Evolutionary conservation across 371 early-diverging fungal species (phyloP).

Genomic region (Chytridium lagenaria): DNA sequence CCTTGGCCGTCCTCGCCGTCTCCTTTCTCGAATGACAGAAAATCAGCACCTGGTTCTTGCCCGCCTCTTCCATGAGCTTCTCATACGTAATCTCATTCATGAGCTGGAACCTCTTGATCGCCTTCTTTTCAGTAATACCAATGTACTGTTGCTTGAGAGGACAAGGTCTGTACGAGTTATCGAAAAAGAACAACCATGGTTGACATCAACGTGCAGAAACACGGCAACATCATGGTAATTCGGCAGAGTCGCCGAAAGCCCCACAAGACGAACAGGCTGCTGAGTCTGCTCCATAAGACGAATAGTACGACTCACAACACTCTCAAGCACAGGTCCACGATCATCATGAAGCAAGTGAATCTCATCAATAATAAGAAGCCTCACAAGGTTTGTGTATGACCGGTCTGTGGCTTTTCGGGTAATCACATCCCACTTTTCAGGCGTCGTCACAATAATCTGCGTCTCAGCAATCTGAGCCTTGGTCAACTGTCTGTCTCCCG

Average conservation of each 20-base stretch:
- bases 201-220: constrained; percentile 89
- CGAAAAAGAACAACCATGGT: constrained; percentile 93
- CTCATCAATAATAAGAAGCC: constrained; percentile 98
- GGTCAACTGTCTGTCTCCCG: constrained; percentile 97
- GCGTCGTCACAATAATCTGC: constrained; percentile 98
- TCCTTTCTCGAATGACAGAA: constrained; percentile 98
- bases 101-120: constrained; percentile 88
- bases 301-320: constrained; percentile 92
- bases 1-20: constrained; percentile 92
- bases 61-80: constrained; percentile 89
- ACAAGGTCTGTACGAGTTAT: constrained; percentile 90
- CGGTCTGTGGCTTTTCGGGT: constrained; percentile 96
- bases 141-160: constrained; percentile 95
- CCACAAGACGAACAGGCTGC: constrained; percentile 93
- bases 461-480: constrained; percentile 93
- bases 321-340: constrained; percentile 98
- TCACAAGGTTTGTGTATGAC: constrained; percentile 88
- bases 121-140: constrained; percentile 95
- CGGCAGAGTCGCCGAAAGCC: constrained; percentile 98
- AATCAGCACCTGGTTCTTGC: constrained; percentile 89
- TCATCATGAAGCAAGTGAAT: constrained; percentile 99
- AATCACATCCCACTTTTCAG: constrained; percentile 99
- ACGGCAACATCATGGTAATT: constrained; percentile 98
- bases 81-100: constrained; percentile 97
- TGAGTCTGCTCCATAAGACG: constrained; percentile 91